Evolutionary conservation across 169 alveolate species (phyloP).

Genomic region (Plasmodium fragile): DNA sequence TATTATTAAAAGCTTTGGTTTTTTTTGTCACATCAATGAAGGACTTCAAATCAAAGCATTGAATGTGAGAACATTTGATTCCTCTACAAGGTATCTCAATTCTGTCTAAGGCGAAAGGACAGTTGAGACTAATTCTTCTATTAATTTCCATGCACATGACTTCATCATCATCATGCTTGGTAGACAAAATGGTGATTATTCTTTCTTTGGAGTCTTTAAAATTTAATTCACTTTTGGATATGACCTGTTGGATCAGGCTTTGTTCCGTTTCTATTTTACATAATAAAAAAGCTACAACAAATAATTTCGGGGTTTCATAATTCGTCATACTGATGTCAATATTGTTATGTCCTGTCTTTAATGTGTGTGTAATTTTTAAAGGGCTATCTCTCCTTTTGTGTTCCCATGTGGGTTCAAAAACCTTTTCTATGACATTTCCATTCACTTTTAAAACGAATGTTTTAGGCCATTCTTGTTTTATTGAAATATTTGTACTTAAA

Average conservation of each 20-base stretch:
- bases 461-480: constrained; percentile 88
- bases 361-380: constrained; percentile 84
- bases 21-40: constrained; percentile 90
- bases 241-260: constrained; percentile 77
- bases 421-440: constrained; percentile 78
- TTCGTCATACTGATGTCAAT: constrained; percentile 83
- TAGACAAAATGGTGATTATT: constrained; percentile 76
- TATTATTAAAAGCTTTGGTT: constrained; percentile 92
- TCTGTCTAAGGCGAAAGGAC: constrained; percentile 89
- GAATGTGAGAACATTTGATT: constrained; percentile 90
- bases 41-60: constrained; percentile 93
- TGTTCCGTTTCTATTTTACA: constrained; percentile 85
- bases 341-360: constrained; percentile 83
- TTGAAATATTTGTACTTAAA: constrained; percentile 34
- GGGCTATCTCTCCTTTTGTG: constrained; percentile 91
- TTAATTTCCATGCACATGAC: constrained; percentile 88
- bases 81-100: constrained; percentile 94
- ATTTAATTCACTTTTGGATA: constrained; percentile 73
- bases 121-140: constrained; percentile 83
- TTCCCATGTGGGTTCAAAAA: constrained; percentile 90
- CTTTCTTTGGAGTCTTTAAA: constrained; percentile 76
- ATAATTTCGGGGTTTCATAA: constrained; percentile 79
- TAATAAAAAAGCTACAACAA: constrained; percentile 82
- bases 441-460: constrained; percentile 82
- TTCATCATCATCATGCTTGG: constrained; percentile 87